A percentile compares a stretch with the other conserved stretches of the same genome.
Conservation (phyloP, 2,329 filamentous ascomycete genomes). For the Alternaria panax region DNA sequence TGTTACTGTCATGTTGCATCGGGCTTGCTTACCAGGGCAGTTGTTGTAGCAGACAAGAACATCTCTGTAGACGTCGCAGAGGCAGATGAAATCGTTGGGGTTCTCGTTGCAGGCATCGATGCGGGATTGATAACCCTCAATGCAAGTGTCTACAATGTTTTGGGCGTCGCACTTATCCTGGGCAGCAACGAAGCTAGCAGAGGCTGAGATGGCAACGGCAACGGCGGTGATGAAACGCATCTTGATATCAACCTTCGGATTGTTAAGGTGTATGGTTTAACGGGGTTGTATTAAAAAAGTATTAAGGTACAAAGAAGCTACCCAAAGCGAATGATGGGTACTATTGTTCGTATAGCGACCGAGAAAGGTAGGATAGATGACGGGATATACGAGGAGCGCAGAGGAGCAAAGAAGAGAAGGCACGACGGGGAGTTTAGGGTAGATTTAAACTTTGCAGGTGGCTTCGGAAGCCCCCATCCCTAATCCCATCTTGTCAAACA, state of each 20-base stretch:
- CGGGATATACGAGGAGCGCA: neutral
- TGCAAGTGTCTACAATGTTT: slow-evolving; percentile 60
- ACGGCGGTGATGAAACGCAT: slow-evolving; percentile 46
- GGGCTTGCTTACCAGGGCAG: slow-evolving; percentile 56
- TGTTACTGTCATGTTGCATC: neutral
- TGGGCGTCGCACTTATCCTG: slow-evolving; percentile 49
- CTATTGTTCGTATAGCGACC: neutral
- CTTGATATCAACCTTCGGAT: slow-evolving; percentile 9
- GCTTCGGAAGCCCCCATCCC: neutral
- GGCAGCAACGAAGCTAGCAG: slow-evolving; percentile 51
- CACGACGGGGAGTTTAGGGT: neutral
- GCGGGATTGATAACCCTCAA: slow-evolving; percentile 51
- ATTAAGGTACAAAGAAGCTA: neutral
- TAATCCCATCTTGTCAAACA: slow-evolving; percentile 5
- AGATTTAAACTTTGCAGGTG: slow-evolving; percentile 1
- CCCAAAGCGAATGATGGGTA: slow-evolving; percentile 5
- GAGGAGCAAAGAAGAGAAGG: neutral
- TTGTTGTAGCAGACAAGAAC: slow-evolving; percentile 69
- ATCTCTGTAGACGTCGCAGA: slow-evolving; percentile 64
- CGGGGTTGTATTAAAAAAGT: neutral
- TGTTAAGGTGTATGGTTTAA: neutral
- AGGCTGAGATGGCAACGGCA: slow-evolving; percentile 39
- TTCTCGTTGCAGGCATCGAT: slow-evolving; percentile 52
- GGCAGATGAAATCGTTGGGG: slow-evolving; percentile 62
- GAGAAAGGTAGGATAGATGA: slow-evolving; percentile 3